Evolutionary conservation across 2,329 filamentous ascomycete genomes (phyloP).

Genomic region (Epicoccum nigrum): DNA sequence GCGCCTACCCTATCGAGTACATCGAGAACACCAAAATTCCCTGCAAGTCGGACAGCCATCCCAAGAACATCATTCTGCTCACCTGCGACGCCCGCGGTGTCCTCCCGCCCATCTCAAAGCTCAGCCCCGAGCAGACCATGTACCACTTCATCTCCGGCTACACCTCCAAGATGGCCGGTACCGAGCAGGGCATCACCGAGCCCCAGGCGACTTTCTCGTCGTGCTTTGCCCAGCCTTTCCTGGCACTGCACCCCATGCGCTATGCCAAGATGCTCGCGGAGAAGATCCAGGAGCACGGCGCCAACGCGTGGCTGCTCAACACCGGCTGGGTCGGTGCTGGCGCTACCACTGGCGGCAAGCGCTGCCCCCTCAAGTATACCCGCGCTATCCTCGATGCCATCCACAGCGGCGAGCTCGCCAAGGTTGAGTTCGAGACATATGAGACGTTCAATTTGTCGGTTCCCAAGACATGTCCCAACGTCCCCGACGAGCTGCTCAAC

Average conservation of each 20-base stretch:
- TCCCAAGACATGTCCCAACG: slow-evolving; percentile 87
- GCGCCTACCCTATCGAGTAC: slow-evolving; percentile 98
- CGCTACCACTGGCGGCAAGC: slow-evolving; percentile 85
- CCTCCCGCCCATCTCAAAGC: slow-evolving; percentile 95
- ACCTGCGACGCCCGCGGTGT: slow-evolving; percentile 98
- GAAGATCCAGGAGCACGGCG: slow-evolving; percentile 94
- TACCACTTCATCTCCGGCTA: slow-evolving; percentile 99
- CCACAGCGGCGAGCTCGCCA: slow-evolving; percentile 93
- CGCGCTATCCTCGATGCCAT: slow-evolving; percentile 98
- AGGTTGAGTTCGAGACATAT: slow-evolving; percentile 92
- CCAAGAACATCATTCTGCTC: slow-evolving; percentile 95
- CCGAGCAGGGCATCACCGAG: slow-evolving; percentile 94
- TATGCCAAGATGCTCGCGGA: slow-evolving; percentile 98
- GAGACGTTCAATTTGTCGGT: slow-evolving; percentile 96
- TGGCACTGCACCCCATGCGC: slow-evolving; percentile 98
- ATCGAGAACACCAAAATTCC: slow-evolving; percentile 99
- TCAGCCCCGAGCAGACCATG: slow-evolving; percentile 94
- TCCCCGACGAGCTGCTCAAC: slow-evolving; percentile 92
- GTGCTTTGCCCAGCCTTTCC: slow-evolving; percentile 99
- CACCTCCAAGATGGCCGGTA: slow-evolving; percentile 99
- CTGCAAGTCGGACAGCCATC: slow-evolving; percentile 85
- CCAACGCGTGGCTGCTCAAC: slow-evolving; percentile 98
- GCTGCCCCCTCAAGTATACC: slow-evolving; percentile 98
- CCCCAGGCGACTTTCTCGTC: slow-evolving; percentile 98
- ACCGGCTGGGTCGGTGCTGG: slow-evolving; percentile 96